Conservation (phyloP, 164 flowering plant genomes). For the Berberis thunbergii region DNA sequence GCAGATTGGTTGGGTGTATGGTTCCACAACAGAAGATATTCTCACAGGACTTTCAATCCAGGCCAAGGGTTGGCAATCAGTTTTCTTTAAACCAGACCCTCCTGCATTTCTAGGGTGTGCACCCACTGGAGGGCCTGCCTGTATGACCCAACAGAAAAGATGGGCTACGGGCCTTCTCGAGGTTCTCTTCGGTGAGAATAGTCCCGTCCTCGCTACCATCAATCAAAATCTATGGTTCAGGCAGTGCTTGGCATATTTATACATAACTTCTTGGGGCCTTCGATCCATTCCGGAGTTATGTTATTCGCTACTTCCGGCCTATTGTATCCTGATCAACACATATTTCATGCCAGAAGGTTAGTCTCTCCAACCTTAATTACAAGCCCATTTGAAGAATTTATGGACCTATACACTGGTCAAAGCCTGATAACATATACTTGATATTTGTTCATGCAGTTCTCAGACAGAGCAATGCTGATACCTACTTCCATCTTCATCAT, state of each 20-base stretch:
- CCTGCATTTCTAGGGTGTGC: conserved; percentile 50
- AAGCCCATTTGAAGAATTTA: neutral
- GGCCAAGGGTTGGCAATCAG: conserved; percentile 36
- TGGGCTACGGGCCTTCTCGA: conserved; percentile 57
- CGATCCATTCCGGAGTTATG: conserved; percentile 41
- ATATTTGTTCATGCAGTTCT: conserved; percentile 19
- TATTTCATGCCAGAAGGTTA: conserved; percentile 36
- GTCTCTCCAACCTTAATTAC: neutral
- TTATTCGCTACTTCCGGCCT: conserved; percentile 44
- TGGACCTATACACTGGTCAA: neutral
- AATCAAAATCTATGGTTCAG: conserved; percentile 32
- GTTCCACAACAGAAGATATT: conserved; percentile 42
- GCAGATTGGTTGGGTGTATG: conserved; percentile 60
- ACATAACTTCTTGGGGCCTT: conserved; percentile 17
- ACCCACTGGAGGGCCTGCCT: conserved; percentile 24
- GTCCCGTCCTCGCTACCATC: conserved; percentile 24
- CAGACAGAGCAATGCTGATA: conserved; percentile 25
- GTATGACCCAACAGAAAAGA: conserved; percentile 40
- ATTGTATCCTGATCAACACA: conserved; percentile 39
- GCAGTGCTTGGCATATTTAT: conserved; percentile 29
- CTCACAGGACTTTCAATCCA: conserved; percentile 49
- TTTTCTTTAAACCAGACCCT: conserved; percentile 19
- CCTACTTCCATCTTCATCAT: conserved; percentile 20
- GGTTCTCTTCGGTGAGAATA: conserved; percentile 25
- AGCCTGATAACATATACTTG: neutral